Evolutionary conservation across 2,329 filamentous ascomycete species (phyloP), one percentile per base, ranked within the genome.

Genomic region (Septoria petroselini): DNA sequence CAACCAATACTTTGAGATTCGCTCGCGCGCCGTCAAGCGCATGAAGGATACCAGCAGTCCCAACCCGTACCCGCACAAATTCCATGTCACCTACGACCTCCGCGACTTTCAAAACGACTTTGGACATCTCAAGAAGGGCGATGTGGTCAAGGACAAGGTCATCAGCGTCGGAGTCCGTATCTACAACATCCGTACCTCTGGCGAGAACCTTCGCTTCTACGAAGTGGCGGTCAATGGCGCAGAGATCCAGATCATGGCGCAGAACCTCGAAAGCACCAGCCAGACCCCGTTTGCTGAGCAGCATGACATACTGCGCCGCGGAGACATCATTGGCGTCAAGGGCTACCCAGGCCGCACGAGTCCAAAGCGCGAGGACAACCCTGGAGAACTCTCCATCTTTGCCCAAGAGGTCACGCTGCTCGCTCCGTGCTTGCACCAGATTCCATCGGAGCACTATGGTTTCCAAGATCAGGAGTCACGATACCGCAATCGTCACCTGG

Each of bases 1-100:
- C 37, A 88, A 88, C 68, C 84, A 88, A 84, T 98, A 97, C 77
- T 96, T 95, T 69, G 93, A 98, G 75, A 94, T 97, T 68, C 87
- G 93, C 57, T 94, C 86, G 65, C 82, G 88, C 61, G 80, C 80
- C 60, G 83, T 95, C 75, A 85, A 86, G 71, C 85, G 85, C 64
- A 79, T 91, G 57, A 81, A 85, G 64, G 76, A 84, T 66, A 82
- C 81, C 66, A 83, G 86, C 74, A 74, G 83, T 52, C 86, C 87
- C 33, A 86, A 91, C 66, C 88, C 88, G 4, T 95, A 96, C 73
- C 93, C 93, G 6, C 91, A 98, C 84, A 86, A 86, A 79, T 97
- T 95, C 79, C 77, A 91, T 50, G 83, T 88, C 68, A 87, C 85
- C 70, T 90, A 89, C 66, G 86, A 93, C 64, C 77, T 95, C 54